A percentile compares a stretch with the other conserved stretches of the same genome.
Conservation (phyloP, 345 rosid species). For the Bruguiera parviflora region DNA sequence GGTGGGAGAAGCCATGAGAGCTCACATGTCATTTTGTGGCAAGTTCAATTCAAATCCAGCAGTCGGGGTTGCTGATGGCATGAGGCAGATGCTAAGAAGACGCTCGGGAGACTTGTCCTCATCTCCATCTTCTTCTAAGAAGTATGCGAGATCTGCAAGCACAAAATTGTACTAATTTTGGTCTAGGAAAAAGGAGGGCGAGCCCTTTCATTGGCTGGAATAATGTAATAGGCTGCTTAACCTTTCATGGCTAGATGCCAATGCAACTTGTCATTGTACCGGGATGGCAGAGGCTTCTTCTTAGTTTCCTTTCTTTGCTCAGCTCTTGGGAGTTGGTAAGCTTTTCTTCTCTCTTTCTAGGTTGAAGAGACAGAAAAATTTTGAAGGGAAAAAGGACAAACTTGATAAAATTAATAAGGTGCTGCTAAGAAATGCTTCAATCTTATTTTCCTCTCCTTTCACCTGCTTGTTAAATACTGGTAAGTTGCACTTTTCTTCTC, state of each 20-base stretch:
- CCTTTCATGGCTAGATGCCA: conserved; percentile 2
- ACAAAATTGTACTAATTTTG: conserved; percentile 35
- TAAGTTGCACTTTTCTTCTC: too few relatives aligned
- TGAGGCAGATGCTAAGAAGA: conserved; percentile 94
- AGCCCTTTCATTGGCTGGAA: conserved; percentile 17
- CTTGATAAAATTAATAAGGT: too few relatives aligned
- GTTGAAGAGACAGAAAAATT: neutral
- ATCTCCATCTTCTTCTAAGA: conserved; percentile 50
- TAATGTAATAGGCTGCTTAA: conserved; percentile 4
- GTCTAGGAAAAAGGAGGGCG: neutral
- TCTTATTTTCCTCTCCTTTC: too few relatives aligned
- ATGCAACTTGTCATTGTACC: conserved; percentile 28
- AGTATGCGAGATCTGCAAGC: conserved; percentile 62
- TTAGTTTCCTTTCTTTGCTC: conserved; percentile 4
- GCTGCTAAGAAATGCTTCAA: too few relatives aligned
- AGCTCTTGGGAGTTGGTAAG: neutral
- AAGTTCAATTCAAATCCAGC: conserved; percentile 87
- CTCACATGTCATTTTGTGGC: conserved; percentile 91
- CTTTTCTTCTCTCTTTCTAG: conserved; percentile 2
- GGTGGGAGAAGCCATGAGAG: conserved; percentile 81
- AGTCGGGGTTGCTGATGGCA: conserved; percentile 79
- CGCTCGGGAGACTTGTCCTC: conserved; percentile 65
- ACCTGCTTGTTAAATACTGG: too few relatives aligned
- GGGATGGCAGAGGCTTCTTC: conserved; percentile 17
- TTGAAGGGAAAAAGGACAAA: neutral